A percentile compares a stretch with the other conserved stretches of the same genome.
These are phyloP conservation scores for Leccinum subfulvum DNA, from an alignment of 1,284 basidiomycete genomes.

Conservation along the genomic window DNA sequence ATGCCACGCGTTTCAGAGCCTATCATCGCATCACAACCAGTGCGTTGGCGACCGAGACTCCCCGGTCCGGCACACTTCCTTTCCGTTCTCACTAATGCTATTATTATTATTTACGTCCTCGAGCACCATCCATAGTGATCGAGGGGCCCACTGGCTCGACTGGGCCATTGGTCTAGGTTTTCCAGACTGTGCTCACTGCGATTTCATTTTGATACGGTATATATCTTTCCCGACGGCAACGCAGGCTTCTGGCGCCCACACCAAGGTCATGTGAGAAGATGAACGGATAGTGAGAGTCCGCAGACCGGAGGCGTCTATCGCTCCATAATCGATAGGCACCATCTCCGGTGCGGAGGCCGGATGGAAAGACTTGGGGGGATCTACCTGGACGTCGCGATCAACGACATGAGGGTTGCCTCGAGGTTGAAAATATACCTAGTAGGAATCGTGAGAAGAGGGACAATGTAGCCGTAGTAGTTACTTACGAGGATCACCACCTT, in stretches of 20 bases:
- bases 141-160: too few species aligned
- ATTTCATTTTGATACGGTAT: background rate
- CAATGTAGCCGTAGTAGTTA: slow-evolving; percentile 5
- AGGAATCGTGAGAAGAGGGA: slow-evolving; percentile 26
- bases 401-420: slow-evolving; percentile 24
- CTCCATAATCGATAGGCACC: slow-evolving; percentile 27
- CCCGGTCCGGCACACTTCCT: slow-evolving; percentile 8
- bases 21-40: slow-evolving; percentile 18
- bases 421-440: slow-evolving; percentile 13
- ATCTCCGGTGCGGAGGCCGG: slow-evolving; percentile 18
- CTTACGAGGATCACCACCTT: slow-evolving; percentile 29
- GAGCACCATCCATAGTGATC: too few species aligned
- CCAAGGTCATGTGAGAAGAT: slow-evolving; percentile 12
- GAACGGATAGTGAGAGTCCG: background rate
- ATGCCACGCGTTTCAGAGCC: slow-evolving; percentile 1
- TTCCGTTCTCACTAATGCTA: too few species aligned
- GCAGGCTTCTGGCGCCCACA: slow-evolving; percentile 8
- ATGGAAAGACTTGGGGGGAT: background rate
- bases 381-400: background rate
- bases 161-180: background rate
- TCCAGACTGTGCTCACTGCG: slow-evolving; percentile 3
- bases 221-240: slow-evolving; percentile 1
- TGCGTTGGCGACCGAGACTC: slow-evolving; percentile 17
- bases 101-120: too few species aligned
- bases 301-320: slow-evolving; percentile 5